Evolutionary conservation across 345 rosid species (phyloP), one percentile per base, ranked within the genome.

Genomic region (Aquilaria sinensis): DNA sequence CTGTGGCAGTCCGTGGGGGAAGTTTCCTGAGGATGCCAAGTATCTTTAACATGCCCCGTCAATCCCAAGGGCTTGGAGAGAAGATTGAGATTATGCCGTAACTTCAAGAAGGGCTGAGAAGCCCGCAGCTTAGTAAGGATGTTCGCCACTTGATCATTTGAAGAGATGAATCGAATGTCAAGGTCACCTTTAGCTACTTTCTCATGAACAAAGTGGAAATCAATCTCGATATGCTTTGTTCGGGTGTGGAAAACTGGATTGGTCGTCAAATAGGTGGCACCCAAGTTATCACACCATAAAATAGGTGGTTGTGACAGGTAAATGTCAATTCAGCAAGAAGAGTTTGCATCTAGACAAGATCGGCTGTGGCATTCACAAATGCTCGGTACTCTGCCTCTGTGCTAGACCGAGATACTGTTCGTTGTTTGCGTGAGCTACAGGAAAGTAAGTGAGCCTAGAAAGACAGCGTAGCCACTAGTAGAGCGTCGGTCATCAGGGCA

Each of bases 191-290:
- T 34, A 1, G 64, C 53, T 4, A 60, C 64, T 16, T 51, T 13
- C 16, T 60, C 37, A 1, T 16, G 2, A 11, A 62, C 66, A 62
- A 50, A 62, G 41, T 62, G 66, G 6, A 48, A 62, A 33, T 62
- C 66, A 51, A 3, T 1, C 6, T 34, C 41, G 1, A 34, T 34
- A 6, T 34, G 41, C 6, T 34, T 34, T 34, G 41, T 34, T 34
- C 41, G 41, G 1, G 41, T 0, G 1, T 34, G 41, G 6, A 34
- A 34, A 3, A 62, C 48, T 6, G 47, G 66, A 50, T 62, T 61
- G 1, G 52, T 15, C 7, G 66, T 31, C 47, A 62, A 50, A 15
- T 62, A 6, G 0, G 52, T 46, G 5, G 57, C 66, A 2, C 66
- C 52, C 3, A 51, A 9, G 9, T 62, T 62, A 32, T 62, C 66